Evolutionary conservation across 176 grass and related monocot species (phyloP), one percentile per base, ranked within the genome.

Genomic region (Tillandsia leiboldiana): DNA sequence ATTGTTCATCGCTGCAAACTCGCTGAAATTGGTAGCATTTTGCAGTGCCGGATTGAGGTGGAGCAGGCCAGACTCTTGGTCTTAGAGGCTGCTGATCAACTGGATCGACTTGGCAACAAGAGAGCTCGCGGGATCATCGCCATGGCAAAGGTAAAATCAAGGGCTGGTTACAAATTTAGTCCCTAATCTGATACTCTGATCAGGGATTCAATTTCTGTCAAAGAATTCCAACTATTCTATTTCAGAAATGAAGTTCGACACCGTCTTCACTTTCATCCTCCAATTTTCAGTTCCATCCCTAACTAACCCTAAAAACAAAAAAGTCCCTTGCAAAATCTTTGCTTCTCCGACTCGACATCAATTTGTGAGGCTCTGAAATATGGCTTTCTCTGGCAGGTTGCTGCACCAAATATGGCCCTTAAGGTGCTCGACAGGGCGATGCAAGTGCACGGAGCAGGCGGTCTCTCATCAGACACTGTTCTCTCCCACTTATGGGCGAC

Each of bases 321-420:
- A 9, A 6, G 11, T 61, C 9, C 2, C 13, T 61, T n/a, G 17
- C 15, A 23, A 23, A 20, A 61, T 61, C 9, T 18, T 61, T 61
- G 56, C 22, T 61, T n/a, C 56, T 61, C 56, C 56, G 10, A 23
- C 22, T 14, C 15, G 12, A 50, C 15, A 10, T 27, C 26, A 71
- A 22, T 50, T 3, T 56, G 10, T 49, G 8, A 42, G 33, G 3
- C 33, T 7, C 33, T 42, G 5, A 42, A 42, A 42, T 7, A 42
- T 6, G 33, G 33, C 33, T 15, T 9, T 22, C 56, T 70, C 11
- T 22, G 76, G 65, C 65, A 97, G 89, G 94, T 97, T 12, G 87
- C 94, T n/a, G 86, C 94, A 68, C 89, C 94, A 70, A 97, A 87
- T 62, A 93, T 97, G 89, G 84, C 94, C n/a, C 73, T 92, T 64